phyloP scores from a whole-genome alignment of 2,329 filamentous ascomycete genomes.

The Penicillium thymicola region DNA sequence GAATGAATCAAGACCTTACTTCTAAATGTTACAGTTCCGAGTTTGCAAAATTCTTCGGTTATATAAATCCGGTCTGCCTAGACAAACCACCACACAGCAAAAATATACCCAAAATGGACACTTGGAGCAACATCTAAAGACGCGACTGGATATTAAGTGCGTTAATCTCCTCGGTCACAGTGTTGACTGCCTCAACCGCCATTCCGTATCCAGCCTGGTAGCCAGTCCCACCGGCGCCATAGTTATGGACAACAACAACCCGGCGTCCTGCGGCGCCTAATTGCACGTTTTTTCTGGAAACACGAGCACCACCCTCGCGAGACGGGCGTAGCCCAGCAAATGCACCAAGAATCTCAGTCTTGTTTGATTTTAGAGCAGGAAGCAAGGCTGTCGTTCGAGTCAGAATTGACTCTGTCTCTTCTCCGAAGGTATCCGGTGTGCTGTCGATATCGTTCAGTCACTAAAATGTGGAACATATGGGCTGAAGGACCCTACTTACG shows the following conservation, averaged over 20 bases:
- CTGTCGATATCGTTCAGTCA: constrained; percentile 24
- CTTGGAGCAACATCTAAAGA: not conserved
- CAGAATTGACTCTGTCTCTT: constrained; percentile 42
- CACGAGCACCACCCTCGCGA: constrained; percentile 16
- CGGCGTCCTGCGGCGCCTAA: not conserved
- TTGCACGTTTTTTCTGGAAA: constrained; percentile 10
- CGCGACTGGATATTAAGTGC: not conserved
- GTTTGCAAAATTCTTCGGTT: no score
- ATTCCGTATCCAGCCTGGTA: constrained; percentile 40
- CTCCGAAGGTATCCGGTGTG: constrained; percentile 31
- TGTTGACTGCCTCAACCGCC: constrained; percentile 14
- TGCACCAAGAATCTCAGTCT: constrained; percentile 36
- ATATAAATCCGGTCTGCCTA: not conserved
- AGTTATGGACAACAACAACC: constrained; percentile 19
- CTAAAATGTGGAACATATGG: not conserved
- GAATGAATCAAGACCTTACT: not conserved
- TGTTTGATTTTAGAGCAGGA: constrained; percentile 24
- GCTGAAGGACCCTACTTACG: constrained; percentile 9
- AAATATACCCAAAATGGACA: not conserved
- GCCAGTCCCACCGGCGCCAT: constrained; percentile 48
- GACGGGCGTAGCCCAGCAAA: constrained; percentile 20
- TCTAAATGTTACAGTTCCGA: not conserved
- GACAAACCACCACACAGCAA: not conserved
- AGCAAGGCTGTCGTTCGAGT: constrained; percentile 34
- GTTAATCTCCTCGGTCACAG: not conserved